A percentile compares a stretch with the other conserved stretches of the same genome.
Conservation (phyloP, 2,329 filamentous ascomycete species). For the Colletotrichum neosansevieriae region DNA sequence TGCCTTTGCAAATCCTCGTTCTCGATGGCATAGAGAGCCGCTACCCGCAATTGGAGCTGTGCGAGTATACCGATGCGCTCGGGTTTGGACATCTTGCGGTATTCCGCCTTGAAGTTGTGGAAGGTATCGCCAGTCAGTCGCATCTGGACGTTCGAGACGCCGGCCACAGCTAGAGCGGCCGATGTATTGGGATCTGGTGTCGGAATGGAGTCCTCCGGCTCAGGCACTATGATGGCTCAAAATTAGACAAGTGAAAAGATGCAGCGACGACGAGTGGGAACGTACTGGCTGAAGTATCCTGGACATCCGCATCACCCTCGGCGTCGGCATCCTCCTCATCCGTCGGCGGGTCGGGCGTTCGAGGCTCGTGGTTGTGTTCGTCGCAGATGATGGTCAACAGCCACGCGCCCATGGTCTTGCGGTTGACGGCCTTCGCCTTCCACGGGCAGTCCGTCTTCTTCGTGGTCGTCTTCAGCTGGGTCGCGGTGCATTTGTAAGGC, state of each 20-base stretch:
- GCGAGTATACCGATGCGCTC: conserved; percentile 55
- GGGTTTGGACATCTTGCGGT: conserved; percentile 56
- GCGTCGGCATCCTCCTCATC: conserved; percentile 52
- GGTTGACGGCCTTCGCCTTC: conserved; percentile 59
- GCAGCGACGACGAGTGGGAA: neutral
- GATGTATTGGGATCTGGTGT: conserved; percentile 51
- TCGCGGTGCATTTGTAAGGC: conserved; percentile 58
- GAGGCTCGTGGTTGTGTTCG: conserved; percentile 59
- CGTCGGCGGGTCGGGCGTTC: conserved; percentile 56
- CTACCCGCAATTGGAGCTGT: conserved; percentile 56
- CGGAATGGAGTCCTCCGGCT: conserved; percentile 5
- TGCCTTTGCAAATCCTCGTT: conserved; percentile 58
- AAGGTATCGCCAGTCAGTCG: conserved; percentile 59
- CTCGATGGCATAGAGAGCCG: conserved; percentile 59
- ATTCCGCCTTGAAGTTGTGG: conserved; percentile 57
- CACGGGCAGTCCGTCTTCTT: conserved; percentile 61
- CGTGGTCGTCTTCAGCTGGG: conserved; percentile 59
- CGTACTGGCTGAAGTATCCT: conserved; percentile 40
- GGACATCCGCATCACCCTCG: conserved; percentile 43
- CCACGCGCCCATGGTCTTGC: conserved; percentile 58
- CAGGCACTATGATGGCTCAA: conserved; percentile 25
- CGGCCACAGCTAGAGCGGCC: conserved; percentile 54
- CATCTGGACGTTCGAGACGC: conserved; percentile 53
- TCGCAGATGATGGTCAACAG: conserved; percentile 59
- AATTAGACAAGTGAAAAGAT: neutral